These are phyloP conservation scores for Tulasnella sp. DNA, from an alignment of 768 basidiomycete genomes.

Conservation along the genomic window DNA sequence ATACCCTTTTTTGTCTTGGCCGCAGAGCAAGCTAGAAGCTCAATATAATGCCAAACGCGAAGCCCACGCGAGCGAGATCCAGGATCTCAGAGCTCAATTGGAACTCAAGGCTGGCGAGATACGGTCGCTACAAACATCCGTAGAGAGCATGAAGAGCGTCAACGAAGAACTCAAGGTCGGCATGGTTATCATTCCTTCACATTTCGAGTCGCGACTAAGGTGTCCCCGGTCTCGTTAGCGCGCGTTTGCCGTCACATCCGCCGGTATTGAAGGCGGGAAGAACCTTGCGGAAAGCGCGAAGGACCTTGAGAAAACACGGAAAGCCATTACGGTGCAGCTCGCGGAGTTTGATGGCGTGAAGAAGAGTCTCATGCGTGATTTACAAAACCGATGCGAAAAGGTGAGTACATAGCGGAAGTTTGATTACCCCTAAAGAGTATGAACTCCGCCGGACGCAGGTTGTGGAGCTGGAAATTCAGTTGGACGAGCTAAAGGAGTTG, in stretches of 20 bases:
- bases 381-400: constrained; percentile 99
- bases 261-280: constrained; percentile 94
- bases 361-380: constrained; percentile 95
- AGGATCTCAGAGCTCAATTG: constrained; percentile 79
- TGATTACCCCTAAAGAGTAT: neutral
- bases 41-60: constrained; percentile 91
- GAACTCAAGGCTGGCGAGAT: constrained; percentile 76
- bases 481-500: constrained; percentile 97
- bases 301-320: constrained; percentile 91
- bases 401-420: constrained; percentile 34
- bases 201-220: neutral
- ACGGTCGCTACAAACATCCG: constrained; percentile 66
- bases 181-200: neutral
- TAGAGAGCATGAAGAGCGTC: constrained; percentile 88
- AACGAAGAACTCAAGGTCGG: constrained; percentile 95
- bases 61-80: constrained; percentile 69
- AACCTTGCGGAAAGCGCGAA: constrained; percentile 93
- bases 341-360: constrained; percentile 98
- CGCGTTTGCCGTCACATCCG: constrained; percentile 92
- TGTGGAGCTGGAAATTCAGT: constrained; percentile 95
- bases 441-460: constrained; percentile 43
- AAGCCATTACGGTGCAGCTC: constrained; percentile 94
- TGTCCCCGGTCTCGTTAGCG: constrained; percentile 40
- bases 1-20: constrained; percentile 19
- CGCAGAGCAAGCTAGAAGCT: constrained; percentile 80